phyloP scores from a whole-genome alignment of 192 early-diverging fungal species.

The Chytriomyces confervae region DNA sequence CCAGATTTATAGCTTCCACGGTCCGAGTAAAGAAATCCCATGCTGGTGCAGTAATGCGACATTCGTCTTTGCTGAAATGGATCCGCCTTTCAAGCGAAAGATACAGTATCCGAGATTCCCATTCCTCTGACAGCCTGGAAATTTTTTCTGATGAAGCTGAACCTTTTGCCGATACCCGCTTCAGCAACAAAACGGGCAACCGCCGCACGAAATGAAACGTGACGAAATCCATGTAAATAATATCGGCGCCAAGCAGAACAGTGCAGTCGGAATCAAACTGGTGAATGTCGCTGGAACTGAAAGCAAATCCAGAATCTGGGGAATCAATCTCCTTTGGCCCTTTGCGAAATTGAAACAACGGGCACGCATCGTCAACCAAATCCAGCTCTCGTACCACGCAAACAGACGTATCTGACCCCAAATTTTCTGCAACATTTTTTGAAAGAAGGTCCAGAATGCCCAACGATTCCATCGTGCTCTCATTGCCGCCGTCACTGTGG shows the following conservation, averaged over 20 bases:
- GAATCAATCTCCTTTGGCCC: no score
- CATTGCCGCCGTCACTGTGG: not conserved
- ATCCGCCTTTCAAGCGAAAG: slow-evolving; percentile 45
- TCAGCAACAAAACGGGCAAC: slow-evolving; percentile 27
- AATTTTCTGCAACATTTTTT: slow-evolving; percentile 15
- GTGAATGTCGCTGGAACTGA: slow-evolving; percentile 3
- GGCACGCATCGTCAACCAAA: slow-evolving; percentile 31
- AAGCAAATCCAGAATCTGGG: not conserved
- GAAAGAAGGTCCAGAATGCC: slow-evolving; percentile 29
- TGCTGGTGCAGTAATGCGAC: slow-evolving; percentile 33
- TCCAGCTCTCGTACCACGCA: slow-evolving; percentile 25
- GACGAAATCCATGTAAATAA: slow-evolving; percentile 43
- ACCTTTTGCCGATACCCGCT: not conserved
- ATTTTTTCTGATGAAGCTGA: not conserved
- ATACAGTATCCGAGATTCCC: slow-evolving; percentile 32
- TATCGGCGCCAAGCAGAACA: slow-evolving; percentile 41
- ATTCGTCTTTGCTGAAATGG: slow-evolving; percentile 36
- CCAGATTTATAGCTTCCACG: slow-evolving; percentile 39
- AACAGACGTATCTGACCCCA: not conserved
- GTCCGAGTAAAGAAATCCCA: slow-evolving; percentile 43
- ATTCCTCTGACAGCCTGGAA: not conserved
- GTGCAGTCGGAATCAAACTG: slow-evolving; percentile 18
- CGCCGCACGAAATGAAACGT: slow-evolving; percentile 42
- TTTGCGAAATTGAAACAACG: slow-evolving; percentile 13
- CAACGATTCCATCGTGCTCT: not conserved